Evolutionary conservation across 192 early-diverging fungal species (phyloP), one percentile per base, ranked within the genome.

Genomic region (Geranomyces variabilis): DNA sequence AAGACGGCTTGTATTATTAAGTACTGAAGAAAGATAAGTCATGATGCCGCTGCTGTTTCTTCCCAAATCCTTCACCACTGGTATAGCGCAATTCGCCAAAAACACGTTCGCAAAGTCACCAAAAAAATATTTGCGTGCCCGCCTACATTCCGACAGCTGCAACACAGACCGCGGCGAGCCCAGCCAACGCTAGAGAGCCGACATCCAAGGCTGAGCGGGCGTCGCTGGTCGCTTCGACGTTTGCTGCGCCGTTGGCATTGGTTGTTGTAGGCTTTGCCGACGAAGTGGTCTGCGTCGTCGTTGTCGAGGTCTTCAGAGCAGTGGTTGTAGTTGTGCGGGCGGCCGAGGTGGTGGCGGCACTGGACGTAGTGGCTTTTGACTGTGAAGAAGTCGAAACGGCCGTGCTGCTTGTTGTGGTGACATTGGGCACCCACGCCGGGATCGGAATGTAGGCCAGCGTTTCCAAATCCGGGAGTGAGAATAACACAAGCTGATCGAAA

Each of bases 401-500:
- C 31, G 19, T 7, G 6, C 5, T 33, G 58, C n/a, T n/a, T n/a
- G 51, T 55, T 2, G 12, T 60, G 31, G 58, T 60, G 17, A 26
- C 58, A 33, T 60, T 60, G 8, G 9, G 58, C 2, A 33, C 17
- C 69, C 63, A 21, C 0, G 41, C 44, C 1, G 60, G 24, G 61
- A 72, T 64, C 29, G 9, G 46, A 7, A 47, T 47, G n/a, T 34
- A 49, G 9, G 61, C 70, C 26, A 72, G 17, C 10, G 26, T 47
- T 24, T 49, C 17, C 15, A 33, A 8, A 45, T 49, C 41, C 9
- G 12, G 13, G 19, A 31, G 15, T 14, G 43, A 21, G 21, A 64
- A 72, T 17, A 72, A 22, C 21, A 72, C 62, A 12, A 72, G 30
- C 12, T 60, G 63, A 36, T 72, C 70, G 49, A 72, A 33, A 30